Conservation (phyloP, 805 yeast species). For the Myxozyma sirexii region DNA sequence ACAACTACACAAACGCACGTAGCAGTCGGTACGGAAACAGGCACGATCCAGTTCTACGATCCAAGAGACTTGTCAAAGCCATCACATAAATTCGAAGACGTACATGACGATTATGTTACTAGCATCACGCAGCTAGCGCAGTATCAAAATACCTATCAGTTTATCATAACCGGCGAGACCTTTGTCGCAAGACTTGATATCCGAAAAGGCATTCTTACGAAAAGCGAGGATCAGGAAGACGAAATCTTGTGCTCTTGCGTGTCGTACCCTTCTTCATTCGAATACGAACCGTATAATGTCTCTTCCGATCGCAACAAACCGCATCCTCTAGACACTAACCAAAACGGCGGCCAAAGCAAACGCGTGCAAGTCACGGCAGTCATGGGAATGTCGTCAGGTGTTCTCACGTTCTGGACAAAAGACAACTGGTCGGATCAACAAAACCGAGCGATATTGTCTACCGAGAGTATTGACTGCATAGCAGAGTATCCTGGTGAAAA, state of each 20-base stretch:
- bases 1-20: conserved; percentile 41
- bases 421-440: conserved; percentile 67
- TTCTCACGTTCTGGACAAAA: conserved; percentile 84
- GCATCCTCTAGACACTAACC: neutral
- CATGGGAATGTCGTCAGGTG: conserved; percentile 91
- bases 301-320: neutral
- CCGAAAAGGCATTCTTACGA: conserved; percentile 64
- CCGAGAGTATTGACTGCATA: conserved; percentile 70
- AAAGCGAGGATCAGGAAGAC: conserved; percentile 90
- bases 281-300: conserved; percentile 19
- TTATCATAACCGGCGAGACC: conserved; percentile 78
- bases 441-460: conserved; percentile 68
- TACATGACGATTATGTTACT: conserved; percentile 72
- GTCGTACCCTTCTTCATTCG: conserved; percentile 40
- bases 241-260: conserved; percentile 79
- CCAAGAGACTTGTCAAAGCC: conserved; percentile 53
- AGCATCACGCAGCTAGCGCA: conserved; percentile 66
- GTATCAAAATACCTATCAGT: conserved; percentile 74
- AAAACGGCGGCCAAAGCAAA: neutral
- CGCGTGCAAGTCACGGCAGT: conserved; percentile 48
- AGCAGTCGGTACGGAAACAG: conserved; percentile 63
- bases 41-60: conserved; percentile 66
- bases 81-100: conserved; percentile 53
- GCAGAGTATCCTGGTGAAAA: conserved; percentile 49
- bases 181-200: conserved; percentile 77